These are phyloP conservation scores for Xylariaceae sp. DNA, from an alignment of 2,329 filamentous ascomycete genomes.

Conservation along the genomic window DNA sequence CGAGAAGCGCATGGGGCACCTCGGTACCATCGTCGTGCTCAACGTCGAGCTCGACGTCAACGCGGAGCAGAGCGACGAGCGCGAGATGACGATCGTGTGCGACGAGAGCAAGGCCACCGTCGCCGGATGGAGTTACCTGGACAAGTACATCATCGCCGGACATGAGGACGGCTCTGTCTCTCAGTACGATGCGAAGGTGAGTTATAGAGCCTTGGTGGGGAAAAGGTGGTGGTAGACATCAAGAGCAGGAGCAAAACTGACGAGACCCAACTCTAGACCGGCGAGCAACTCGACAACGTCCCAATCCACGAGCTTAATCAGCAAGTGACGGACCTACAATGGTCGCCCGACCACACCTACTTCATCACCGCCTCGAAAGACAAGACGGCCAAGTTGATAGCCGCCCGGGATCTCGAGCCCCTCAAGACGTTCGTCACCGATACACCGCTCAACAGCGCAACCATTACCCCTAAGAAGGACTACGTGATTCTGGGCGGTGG, in stretches of 20 bases:
- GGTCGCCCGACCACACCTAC: slow-evolving; percentile 90
- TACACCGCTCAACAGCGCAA: slow-evolving; percentile 93
- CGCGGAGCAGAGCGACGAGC: slow-evolving; percentile 83
- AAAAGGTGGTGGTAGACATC: too few species aligned
- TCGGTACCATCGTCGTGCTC: slow-evolving; percentile 91
- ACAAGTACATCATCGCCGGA: slow-evolving; percentile 94
- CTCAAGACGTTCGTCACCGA: slow-evolving; percentile 92
- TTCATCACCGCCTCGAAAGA: slow-evolving; percentile 99
- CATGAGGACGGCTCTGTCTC: slow-evolving; percentile 96
- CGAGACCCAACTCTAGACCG: slow-evolving; percentile 53
- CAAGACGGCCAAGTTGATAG: slow-evolving; percentile 87
- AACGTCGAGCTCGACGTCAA: slow-evolving; percentile 84
- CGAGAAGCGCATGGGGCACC: slow-evolving; percentile 96
- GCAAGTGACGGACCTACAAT: slow-evolving; percentile 91
- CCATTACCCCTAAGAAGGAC: slow-evolving; percentile 93
- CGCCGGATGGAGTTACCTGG: slow-evolving; percentile 92
- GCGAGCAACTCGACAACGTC: slow-evolving; percentile 79
- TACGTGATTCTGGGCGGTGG: slow-evolving; percentile 98
- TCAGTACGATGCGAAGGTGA: slow-evolving; percentile 86
- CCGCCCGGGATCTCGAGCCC: slow-evolving; percentile 82
- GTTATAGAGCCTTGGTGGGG: slow-evolving; percentile 9
- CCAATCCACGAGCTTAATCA: slow-evolving; percentile 83
- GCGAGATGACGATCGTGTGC: slow-evolving; percentile 83
- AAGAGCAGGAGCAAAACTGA: not conserved
- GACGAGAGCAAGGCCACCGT: slow-evolving; percentile 97